These are phyloP conservation scores for Pseudopithomyces maydicus DNA, from an alignment of 2,329 filamentous ascomycete genomes.

Conservation along the genomic window DNA sequence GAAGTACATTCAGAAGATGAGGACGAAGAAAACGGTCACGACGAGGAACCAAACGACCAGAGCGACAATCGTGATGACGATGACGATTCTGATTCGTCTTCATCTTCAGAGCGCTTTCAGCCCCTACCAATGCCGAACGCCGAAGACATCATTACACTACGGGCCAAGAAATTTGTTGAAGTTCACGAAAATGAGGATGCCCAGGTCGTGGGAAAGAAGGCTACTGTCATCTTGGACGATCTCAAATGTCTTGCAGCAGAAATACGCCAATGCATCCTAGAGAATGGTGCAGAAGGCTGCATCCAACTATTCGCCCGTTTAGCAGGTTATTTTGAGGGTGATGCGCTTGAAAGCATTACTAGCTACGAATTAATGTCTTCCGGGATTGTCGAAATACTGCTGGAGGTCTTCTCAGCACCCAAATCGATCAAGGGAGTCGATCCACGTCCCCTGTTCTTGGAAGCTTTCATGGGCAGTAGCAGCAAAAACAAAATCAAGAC, in stretches of 20 bases:
- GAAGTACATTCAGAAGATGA: slow-evolving; percentile 59
- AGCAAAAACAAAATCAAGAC: slow-evolving; percentile 67
- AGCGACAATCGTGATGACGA: slow-evolving; percentile 65
- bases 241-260: slow-evolving; percentile 74
- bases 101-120: slow-evolving; percentile 44
- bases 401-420: slow-evolving; percentile 79
- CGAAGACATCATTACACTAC: slow-evolving; percentile 73
- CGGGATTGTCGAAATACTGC: slow-evolving; percentile 81
- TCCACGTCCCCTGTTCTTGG: slow-evolving; percentile 82
- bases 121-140: slow-evolving; percentile 53
- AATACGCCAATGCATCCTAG: slow-evolving; percentile 72
- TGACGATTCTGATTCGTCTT: slow-evolving; percentile 70
- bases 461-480: slow-evolving; percentile 85
- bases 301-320: slow-evolving; percentile 73
- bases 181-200: slow-evolving; percentile 79
- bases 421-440: slow-evolving; percentile 60
- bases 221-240: slow-evolving; percentile 73
- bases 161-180: slow-evolving; percentile 83
- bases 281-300: slow-evolving; percentile 54
- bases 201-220: slow-evolving; percentile 77
- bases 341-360: slow-evolving; percentile 90
- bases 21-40: slow-evolving; percentile 59
- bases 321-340: slow-evolving; percentile 83
- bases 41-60: slow-evolving; percentile 61
- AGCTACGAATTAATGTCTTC: slow-evolving; percentile 93